Conservation (phyloP, 1,139 yeast genomes). For the Magnusiomyces tetraspermus region DNA sequence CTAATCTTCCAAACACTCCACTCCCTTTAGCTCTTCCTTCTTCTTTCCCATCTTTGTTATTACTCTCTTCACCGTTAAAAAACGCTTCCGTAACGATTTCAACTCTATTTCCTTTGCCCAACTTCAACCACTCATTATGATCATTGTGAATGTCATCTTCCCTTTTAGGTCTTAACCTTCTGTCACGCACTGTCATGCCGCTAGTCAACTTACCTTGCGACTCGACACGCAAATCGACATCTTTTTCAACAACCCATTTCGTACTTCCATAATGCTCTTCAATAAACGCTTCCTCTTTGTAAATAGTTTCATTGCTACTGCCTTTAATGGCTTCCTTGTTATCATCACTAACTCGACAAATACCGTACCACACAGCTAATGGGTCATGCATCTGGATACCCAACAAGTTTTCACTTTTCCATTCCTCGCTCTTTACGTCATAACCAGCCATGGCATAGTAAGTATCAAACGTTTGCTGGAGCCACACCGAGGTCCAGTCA, state of each 20-base stretch:
- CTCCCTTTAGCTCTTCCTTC: slow-evolving; percentile 8
- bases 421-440: slow-evolving; percentile 17
- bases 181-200: slow-evolving; percentile 33
- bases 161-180: slow-evolving; percentile 29
- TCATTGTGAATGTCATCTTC: slow-evolving; percentile 20
- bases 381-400: slow-evolving; percentile 35
- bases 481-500: slow-evolving; percentile 32
- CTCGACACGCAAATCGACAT: slow-evolving; percentile 35
- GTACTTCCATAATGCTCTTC: background rate
- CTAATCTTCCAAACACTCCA: slow-evolving; percentile 18
- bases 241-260: slow-evolving; percentile 25
- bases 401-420: slow-evolving; percentile 9
- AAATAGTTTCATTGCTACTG: background rate
- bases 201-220: slow-evolving; percentile 32
- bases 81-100: too few species aligned
- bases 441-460: slow-evolving; percentile 20
- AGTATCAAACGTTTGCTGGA: slow-evolving; percentile 29
- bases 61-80: too few species aligned
- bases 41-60: too few species aligned
- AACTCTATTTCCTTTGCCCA: too few species aligned
- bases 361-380: slow-evolving; percentile 33
- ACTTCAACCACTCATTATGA: slow-evolving; percentile 27
- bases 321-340: too few species aligned
- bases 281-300: too few species aligned
- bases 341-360: slow-evolving; percentile 10